Percentiles rank a stretch among this genome's conserved stretches.
Evolutionary conservation across 106 monocot species (phyloP).

Genomic region (Gastrodia elata): DNA sequence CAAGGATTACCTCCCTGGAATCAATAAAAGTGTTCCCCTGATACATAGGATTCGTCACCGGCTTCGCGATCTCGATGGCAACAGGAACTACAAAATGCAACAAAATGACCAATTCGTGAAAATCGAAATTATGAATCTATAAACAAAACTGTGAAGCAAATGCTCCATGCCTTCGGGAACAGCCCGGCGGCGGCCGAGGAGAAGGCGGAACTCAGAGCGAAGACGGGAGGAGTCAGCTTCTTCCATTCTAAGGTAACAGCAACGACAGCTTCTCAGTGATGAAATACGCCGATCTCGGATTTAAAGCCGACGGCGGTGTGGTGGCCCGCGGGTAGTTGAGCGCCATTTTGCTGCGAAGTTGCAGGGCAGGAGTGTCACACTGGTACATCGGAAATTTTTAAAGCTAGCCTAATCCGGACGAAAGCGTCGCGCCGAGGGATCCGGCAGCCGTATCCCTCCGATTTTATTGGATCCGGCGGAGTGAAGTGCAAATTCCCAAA

Average conservation of each 20-base stretch:
- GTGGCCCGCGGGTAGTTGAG: not conserved
- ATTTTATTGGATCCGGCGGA: not conserved
- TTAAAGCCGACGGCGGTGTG: not conserved
- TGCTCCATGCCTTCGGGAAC: slow-evolving; percentile 12
- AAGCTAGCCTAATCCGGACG: not conserved
- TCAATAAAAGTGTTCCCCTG: slow-evolving; percentile 25
- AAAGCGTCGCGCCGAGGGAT: slow-evolving; percentile 7
- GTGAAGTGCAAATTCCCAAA: too few species aligned
- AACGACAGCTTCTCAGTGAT: not conserved
- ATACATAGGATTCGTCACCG: slow-evolving; percentile 53
- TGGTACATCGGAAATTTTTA: not conserved
- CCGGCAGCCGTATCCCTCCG: not conserved
- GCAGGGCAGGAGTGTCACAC: not conserved
- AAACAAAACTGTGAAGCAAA: not conserved
- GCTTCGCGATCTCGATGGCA: slow-evolving; percentile 40
- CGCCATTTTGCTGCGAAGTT: not conserved
- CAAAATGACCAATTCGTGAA: not conserved
- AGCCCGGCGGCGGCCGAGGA: slow-evolving; percentile 47
- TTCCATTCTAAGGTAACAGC: slow-evolving; percentile 10
- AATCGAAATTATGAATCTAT: not conserved
- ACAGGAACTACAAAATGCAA: slow-evolving; percentile 33
- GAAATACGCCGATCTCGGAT: not conserved
- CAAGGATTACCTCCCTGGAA: slow-evolving; percentile 20
- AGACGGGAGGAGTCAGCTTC: slow-evolving; percentile 27
- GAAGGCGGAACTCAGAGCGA: slow-evolving; percentile 42